A percentile compares a stretch with the other conserved stretches of the same genome.
Evolutionary conservation across 345 rosid genomes (phyloP).

Genomic region (Citrus glauca): DNA sequence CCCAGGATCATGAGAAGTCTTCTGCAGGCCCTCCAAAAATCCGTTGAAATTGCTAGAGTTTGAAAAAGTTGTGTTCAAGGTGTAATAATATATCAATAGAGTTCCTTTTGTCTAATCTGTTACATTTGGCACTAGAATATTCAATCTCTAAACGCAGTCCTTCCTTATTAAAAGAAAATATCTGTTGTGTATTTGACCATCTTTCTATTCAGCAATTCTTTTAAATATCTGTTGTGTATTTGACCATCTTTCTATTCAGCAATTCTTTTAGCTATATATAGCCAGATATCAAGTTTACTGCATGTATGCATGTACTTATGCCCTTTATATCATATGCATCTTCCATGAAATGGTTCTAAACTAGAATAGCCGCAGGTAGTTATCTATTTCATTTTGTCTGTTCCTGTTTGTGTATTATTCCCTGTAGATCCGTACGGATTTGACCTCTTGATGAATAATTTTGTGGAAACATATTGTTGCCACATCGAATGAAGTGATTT

Average conservation of each 20-base stretch:
- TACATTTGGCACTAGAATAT: background rate
- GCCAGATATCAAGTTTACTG: background rate
- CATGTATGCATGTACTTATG: too few species aligned
- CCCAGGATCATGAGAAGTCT: constrained; percentile 95
- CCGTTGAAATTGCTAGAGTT: constrained; percentile 60
- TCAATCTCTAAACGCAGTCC: background rate
- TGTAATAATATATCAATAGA: background rate
- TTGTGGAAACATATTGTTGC: background rate
- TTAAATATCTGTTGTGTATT: background rate
- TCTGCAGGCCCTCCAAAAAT: constrained; percentile 66
- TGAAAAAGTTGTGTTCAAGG: constrained; percentile 19
- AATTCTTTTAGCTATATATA: background rate
- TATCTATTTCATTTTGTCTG: background rate
- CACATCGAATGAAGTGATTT: background rate
- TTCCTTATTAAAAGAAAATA: background rate
- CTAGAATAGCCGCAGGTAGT: background rate
- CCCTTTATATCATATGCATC: background rate
- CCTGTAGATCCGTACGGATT: background rate
- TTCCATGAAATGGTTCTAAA: background rate
- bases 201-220: background rate
- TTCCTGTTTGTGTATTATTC: background rate
- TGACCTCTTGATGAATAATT: background rate
- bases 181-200: background rate
- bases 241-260: background rate
- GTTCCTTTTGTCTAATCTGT: background rate